phyloP scores from a whole-genome alignment of 768 basidiomycete species.

The Lyophyllum semitale region DNA sequence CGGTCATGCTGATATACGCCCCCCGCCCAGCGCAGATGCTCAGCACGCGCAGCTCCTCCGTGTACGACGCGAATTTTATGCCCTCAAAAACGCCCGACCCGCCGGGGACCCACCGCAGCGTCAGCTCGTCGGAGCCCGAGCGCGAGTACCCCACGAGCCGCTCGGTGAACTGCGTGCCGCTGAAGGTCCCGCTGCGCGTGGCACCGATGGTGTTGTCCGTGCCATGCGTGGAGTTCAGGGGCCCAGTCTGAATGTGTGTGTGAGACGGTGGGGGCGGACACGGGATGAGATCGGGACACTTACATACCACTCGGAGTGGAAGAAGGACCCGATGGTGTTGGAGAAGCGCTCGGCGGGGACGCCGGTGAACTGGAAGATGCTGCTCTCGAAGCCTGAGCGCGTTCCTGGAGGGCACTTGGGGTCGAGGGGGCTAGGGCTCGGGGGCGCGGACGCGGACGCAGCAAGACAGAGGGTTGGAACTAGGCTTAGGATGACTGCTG shows the following conservation, averaged over 20 bases:
- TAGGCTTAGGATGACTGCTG: too few relatives aligned
- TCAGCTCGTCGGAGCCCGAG: neutral
- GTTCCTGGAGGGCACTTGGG: neutral
- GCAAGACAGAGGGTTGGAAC: neutral
- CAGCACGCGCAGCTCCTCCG: constrained; percentile 7
- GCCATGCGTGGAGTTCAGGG: constrained; percentile 5
- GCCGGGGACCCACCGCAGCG: neutral
- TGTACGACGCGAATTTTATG: neutral
- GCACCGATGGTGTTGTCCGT: constrained; percentile 11
- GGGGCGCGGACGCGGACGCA: neutral
- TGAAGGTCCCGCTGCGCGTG: neutral
- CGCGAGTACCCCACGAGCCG: neutral
- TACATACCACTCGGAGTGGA: constrained; percentile 10
- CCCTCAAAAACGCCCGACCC: neutral
- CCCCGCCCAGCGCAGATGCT: constrained; percentile 16
- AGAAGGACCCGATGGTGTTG: constrained; percentile 3
- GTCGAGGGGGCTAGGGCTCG: neutral
- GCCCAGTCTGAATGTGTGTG: neutral
- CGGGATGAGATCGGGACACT: neutral
- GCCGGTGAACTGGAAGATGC: constrained; percentile 4
- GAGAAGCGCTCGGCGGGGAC: neutral
- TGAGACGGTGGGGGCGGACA: too few relatives aligned
- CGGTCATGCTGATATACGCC: constrained; percentile 9
- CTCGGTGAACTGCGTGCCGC: neutral
- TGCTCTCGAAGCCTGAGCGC: constrained; percentile 1